These are phyloP conservation scores for Baudoinia panamericana DNA, from an alignment of 495 filamentous ascomycete species.

Conservation along the genomic window DNA sequence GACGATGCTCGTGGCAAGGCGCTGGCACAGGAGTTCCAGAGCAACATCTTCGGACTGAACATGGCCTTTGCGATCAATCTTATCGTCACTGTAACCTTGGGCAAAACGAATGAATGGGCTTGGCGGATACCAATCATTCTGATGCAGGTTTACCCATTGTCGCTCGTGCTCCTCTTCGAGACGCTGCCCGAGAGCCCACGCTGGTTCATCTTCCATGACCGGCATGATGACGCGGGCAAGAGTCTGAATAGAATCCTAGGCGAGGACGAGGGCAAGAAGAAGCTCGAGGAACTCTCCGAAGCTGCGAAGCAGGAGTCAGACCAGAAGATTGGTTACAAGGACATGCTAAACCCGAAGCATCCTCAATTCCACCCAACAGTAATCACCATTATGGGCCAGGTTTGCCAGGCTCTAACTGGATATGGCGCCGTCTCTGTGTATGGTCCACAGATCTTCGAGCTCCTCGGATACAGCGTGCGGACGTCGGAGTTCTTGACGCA, in stretches of 20 bases:
- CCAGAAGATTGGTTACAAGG: constrained; percentile 33
- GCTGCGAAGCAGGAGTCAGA: constrained; percentile 34
- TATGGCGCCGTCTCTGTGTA: constrained; percentile 46
- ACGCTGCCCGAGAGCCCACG: constrained; percentile 42
- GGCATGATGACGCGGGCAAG: constrained; percentile 32
- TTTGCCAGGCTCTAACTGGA: constrained; percentile 44
- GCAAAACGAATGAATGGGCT: constrained; percentile 33
- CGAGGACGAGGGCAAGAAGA: constrained; percentile 34
- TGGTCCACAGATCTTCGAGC: constrained; percentile 44
- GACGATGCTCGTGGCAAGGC: constrained; percentile 40
- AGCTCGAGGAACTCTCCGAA: constrained; percentile 35
- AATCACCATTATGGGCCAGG: constrained; percentile 44
- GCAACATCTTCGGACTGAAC: constrained; percentile 44
- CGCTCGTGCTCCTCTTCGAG: constrained; percentile 35
- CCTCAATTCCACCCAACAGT: constrained; percentile 41
- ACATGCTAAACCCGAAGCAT: constrained; percentile 35
- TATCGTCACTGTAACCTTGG: constrained; percentile 25
- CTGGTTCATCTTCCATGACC: constrained; percentile 37
- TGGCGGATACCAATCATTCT: constrained; percentile 51
- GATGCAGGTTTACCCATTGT: constrained; percentile 43
- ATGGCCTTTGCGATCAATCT: constrained; percentile 40
- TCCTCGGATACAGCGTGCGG: constrained; percentile 36
- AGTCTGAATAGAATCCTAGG: constrained; percentile 35
- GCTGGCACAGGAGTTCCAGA: constrained; percentile 45
- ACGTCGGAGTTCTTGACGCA: constrained; percentile 39